A percentile compares a stretch with the other conserved stretches of the same genome.
Evolutionary conservation across 1,139 yeast genomes (phyloP).

Genomic region (Yamadazyma membranifaciens): DNA sequence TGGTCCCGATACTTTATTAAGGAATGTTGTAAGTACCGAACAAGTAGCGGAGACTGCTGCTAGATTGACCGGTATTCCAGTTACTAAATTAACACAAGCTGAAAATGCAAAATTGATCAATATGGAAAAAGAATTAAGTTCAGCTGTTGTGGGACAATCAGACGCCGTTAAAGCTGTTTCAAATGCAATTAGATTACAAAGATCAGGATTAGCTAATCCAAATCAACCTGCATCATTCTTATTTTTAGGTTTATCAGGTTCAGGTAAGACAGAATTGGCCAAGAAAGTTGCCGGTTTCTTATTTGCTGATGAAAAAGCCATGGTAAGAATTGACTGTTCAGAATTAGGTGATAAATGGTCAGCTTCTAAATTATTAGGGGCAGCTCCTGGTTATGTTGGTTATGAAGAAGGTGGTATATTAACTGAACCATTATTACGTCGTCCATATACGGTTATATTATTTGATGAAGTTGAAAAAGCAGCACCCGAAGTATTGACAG

Average conservation of each 20-base stretch:
- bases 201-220: constrained; percentile 97
- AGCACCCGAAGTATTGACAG: constrained; percentile 96
- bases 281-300: constrained; percentile 94
- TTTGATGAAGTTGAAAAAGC: constrained; percentile 99
- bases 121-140: constrained; percentile 85
- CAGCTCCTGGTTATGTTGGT: constrained; percentile 98
- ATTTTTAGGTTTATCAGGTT: constrained; percentile 93
- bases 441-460: constrained; percentile 90
- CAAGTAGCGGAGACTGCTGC: constrained; percentile 98
- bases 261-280: constrained; percentile 98
- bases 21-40: constrained; percentile 88
- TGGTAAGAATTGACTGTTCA: constrained; percentile 96
- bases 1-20: constrained; percentile 64
- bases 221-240: constrained; percentile 94
- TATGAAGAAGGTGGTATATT: constrained; percentile 97
- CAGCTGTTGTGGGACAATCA: constrained; percentile 90
- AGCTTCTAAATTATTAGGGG: constrained; percentile 90
- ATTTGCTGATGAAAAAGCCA: constrained; percentile 93
- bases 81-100: constrained; percentile 90
- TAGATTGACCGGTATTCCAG: constrained; percentile 97
- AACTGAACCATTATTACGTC: constrained; percentile 86
- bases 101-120: constrained; percentile 90
- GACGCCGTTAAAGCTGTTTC: constrained; percentile 97
- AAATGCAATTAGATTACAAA: constrained; percentile 85
- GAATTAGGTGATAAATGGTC: constrained; percentile 95